Evolutionary conservation across 768 basidiomycete genomes (phyloP).

Genomic region (Macrocybe gigantea): DNA sequence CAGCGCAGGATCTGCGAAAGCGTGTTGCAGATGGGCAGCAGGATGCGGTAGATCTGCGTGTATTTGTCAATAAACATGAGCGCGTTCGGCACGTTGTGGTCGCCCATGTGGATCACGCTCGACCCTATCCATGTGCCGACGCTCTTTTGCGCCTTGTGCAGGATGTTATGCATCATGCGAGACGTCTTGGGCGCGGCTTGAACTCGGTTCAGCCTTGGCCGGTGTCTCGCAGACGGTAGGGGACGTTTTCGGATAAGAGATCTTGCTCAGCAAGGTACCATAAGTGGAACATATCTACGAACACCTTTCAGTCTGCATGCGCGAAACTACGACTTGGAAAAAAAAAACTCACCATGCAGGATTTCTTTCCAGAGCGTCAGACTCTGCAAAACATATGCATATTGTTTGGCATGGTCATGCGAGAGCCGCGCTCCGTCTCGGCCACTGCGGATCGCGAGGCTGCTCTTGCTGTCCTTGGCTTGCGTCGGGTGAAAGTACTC

Average conservation of each 20-base stretch:
- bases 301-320: constrained; percentile 3
- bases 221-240: constrained; percentile 81
- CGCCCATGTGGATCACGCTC: constrained; percentile 87
- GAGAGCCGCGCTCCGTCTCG: constrained; percentile 75
- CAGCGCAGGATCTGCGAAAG: constrained; percentile 64
- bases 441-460: constrained; percentile 77
- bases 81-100: constrained; percentile 80
- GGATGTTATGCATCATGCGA: constrained; percentile 85
- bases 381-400: constrained; percentile 81
- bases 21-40: constrained; percentile 81
- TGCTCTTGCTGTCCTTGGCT: constrained; percentile 55
- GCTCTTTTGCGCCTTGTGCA: constrained; percentile 76
- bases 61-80: constrained; percentile 92
- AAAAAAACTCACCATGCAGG: constrained; percentile 53
- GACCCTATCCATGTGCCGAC: constrained; percentile 84
- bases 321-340: background rate
- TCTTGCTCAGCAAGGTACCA: constrained; percentile 82
- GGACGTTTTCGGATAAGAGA: constrained; percentile 64
- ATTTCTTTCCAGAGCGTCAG: constrained; percentile 86
- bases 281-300: constrained; percentile 79
- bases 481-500: constrained; percentile 73
- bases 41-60: constrained; percentile 87
- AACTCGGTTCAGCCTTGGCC: constrained; percentile 89
- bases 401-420: constrained; percentile 82
- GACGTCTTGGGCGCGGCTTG: constrained; percentile 84